These are phyloP conservation scores for Starmerella bombi DNA, from an alignment of 805 yeast genomes.

Conservation along the genomic window DNA sequence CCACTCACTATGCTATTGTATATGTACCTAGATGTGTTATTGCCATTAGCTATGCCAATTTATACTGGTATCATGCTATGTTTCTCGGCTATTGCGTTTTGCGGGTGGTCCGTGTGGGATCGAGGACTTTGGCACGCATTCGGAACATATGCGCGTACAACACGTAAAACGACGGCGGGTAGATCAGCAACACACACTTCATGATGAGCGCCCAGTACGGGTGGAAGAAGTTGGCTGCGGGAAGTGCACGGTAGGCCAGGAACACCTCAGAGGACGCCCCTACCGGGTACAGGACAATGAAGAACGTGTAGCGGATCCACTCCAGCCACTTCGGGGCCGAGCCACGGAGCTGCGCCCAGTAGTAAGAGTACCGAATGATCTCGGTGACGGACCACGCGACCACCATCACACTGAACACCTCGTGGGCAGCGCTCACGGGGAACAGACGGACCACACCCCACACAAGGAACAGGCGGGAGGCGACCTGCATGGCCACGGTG, in stretches of 20 bases:
- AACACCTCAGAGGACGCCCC: conserved; percentile 81
- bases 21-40: neutral
- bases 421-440: conserved; percentile 51
- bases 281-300: conserved; percentile 70
- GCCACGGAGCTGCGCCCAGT: conserved; percentile 47
- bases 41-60: too few relatives aligned
- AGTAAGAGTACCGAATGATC: conserved; percentile 74
- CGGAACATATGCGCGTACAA: conserved; percentile 77
- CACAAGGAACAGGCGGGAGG: conserved; percentile 69
- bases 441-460: conserved; percentile 67
- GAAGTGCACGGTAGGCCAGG: conserved; percentile 56
- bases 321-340: conserved; percentile 46
- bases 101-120: conserved; percentile 12
- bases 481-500: conserved; percentile 78
- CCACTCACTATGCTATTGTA: too few relatives aligned
- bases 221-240: conserved; percentile 41
- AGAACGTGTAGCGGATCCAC: conserved; percentile 70
- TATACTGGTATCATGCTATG: neutral
- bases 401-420: conserved; percentile 50
- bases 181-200: conserved; percentile 45
- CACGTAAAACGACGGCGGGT: conserved; percentile 77
- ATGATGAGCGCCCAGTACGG: conserved; percentile 43
- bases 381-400: conserved; percentile 94
- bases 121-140: conserved; percentile 63
- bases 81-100: conserved; percentile 1